A percentile compares a stretch with the other conserved stretches of the same genome.
phyloP scores from a whole-genome alignment of 192 early-diverging fungal genomes.

The Rhizoclosmatium sp. region DNA sequence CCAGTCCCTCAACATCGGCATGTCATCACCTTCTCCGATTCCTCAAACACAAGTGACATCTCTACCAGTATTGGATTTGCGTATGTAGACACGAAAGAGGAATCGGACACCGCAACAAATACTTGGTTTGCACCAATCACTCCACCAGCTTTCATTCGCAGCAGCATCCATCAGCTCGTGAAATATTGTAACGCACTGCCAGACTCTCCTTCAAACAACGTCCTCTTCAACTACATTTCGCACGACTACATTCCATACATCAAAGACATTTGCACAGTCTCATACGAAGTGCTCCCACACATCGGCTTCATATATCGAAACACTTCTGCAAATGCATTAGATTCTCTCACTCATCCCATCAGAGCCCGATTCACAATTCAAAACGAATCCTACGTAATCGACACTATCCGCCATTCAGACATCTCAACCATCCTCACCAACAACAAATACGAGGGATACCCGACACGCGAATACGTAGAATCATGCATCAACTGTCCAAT shows the following conservation, averaged over 20 bases:
- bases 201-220: neutral
- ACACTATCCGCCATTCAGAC: neutral
- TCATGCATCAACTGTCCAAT: neutral
- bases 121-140: neutral
- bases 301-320: neutral
- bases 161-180: neutral
- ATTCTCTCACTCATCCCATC: neutral
- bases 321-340: neutral
- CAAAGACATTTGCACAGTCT: neutral
- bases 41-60: too few species aligned
- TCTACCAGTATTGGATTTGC: neutral
- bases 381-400: slow-evolving; percentile 1
- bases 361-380: neutral
- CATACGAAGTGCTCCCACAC: neutral
- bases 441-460: slow-evolving; percentile 1
- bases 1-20: neutral
- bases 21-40: neutral
- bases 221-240: neutral
- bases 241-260: neutral
- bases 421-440: neutral
- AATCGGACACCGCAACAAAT: neutral
- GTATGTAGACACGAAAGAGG: neutral
- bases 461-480: neutral
- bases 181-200: neutral
- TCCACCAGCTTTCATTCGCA: neutral